Evolutionary conservation across 1,139 yeast genomes (phyloP).

Genomic region (Pneumocystis murina): DNA sequence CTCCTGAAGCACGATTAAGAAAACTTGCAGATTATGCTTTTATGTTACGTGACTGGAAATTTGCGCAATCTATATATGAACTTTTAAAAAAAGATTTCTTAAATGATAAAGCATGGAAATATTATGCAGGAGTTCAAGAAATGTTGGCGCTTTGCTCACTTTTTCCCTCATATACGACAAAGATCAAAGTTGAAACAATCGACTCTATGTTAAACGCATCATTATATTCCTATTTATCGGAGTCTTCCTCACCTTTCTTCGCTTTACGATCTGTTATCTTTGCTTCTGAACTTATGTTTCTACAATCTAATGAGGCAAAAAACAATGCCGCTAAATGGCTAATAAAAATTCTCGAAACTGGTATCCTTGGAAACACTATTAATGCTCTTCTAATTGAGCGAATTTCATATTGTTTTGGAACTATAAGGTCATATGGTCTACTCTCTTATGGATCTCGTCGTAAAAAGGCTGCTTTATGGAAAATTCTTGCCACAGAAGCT

Average conservation of each 20-base stretch:
- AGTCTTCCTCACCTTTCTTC: slow-evolving; percentile 49
- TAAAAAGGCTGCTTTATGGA: slow-evolving; percentile 71
- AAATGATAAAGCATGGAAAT: slow-evolving; percentile 67
- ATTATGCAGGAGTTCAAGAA: slow-evolving; percentile 75
- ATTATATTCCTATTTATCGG: slow-evolving; percentile 44
- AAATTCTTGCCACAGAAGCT: slow-evolving; percentile 57
- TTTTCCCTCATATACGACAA: slow-evolving; percentile 50
- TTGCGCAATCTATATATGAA: slow-evolving; percentile 75
- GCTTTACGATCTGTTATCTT: slow-evolving; percentile 34
- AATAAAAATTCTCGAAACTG: slow-evolving; percentile 24
- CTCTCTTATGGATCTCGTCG: slow-evolving; percentile 27
- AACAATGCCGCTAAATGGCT: slow-evolving; percentile 27
- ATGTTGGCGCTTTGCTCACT: slow-evolving; percentile 65
- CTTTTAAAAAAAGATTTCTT: slow-evolving; percentile 63
- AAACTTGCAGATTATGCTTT: slow-evolving; percentile 86
- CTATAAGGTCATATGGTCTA: slow-evolving; percentile 30
- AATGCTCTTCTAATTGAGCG: slow-evolving; percentile 20
- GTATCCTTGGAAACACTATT: slow-evolving; percentile 23
- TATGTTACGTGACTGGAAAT: slow-evolving; percentile 73
- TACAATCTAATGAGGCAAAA: slow-evolving; percentile 21
- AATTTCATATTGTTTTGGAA: slow-evolving; percentile 35
- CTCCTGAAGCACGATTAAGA: slow-evolving; percentile 63
- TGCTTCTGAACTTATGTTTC: slow-evolving; percentile 21
- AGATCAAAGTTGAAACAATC: slow-evolving; percentile 43
- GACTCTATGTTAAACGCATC: slow-evolving; percentile 57